Evolutionary conservation across 2,329 filamentous ascomycete genomes (phyloP), one percentile per base, ranked within the genome.

Genomic region (Xylariaceae sp.): DNA sequence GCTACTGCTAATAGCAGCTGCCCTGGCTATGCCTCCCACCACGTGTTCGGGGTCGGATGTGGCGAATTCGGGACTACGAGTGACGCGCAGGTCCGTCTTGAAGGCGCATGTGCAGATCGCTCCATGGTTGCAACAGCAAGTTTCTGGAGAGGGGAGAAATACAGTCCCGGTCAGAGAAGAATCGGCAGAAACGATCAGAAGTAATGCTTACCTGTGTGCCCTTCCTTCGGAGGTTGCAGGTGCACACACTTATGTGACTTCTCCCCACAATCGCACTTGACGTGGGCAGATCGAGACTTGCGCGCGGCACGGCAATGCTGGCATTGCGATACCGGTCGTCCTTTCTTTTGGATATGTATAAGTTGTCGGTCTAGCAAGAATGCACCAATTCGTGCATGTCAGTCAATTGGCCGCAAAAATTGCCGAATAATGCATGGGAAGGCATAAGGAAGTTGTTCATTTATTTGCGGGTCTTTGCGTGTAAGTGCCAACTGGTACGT

Each of bases 191-290:
- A 21, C n/a, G n/a, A n/a, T n/a, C n/a, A n/a, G n/a, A n/a, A n/a
- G 30, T 21, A 50, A 44, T 7, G 53, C 73, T 74, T 62, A 78
- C 70, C 76, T 66, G 70, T 72, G 61, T 78, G 75, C 48, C 75
- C 75, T 34, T 78, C 73, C 37, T 76, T 55, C 24, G 70, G 69
- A 36, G 71, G 70, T 52, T 77, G 71, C 56, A 80, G 52, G 60
- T 82, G 76, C 43, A 73, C 65, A 62, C 78, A 82, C 61, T 78
- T 78, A 70, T 84, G 83, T 47, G 81, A 80, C 74, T 94, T 96
- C 66, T 94, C 87, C 62, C 88, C 89, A 66, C 92, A 98, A 66
- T 97, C 89, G 69, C 92, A 98, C 66, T 92, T 94, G 59, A 92
- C 79, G 66, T 97, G 92, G 50, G 90, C 87, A 43, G 89, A 83